Percentiles rank a stretch among this genome's conserved stretches.
Evolutionary conservation across 192 early-diverging fungal genomes (phyloP).

Genomic region (Thamnidium elegans): DNA sequence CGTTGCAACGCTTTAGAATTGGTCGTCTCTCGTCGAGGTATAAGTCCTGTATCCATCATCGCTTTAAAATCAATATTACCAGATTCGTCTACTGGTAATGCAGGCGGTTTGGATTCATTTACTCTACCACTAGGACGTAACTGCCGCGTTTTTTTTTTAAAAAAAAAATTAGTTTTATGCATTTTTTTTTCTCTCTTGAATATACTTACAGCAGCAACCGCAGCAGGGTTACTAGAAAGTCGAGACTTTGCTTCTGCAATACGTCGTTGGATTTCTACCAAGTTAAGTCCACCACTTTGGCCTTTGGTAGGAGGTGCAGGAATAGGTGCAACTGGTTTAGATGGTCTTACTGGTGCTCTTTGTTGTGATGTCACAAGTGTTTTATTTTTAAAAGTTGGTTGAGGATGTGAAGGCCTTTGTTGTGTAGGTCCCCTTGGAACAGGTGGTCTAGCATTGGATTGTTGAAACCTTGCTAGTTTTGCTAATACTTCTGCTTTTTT

Average conservation of each 20-base stretch:
- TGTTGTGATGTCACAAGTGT: conserved; percentile 20
- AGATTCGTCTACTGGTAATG: conserved; percentile 44
- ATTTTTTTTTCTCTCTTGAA: not conserved
- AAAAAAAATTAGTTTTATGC: conserved; percentile 14
- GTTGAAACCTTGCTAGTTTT: conserved; percentile 49
- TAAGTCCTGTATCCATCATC: conserved; percentile 40
- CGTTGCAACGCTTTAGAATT: conserved; percentile 65
- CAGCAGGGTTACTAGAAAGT: conserved; percentile 9
- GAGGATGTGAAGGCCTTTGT: conserved; percentile 10
- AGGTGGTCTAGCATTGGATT: not conserved
- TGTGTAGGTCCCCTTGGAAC: conserved; percentile 17
- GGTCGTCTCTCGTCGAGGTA: conserved; percentile 53
- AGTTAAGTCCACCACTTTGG: conserved; percentile 39
- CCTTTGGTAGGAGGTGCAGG: conserved; percentile 21
- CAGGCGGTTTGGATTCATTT: conserved; percentile 32
- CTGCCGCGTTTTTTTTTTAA: not conserved
- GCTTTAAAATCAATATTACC: conserved; percentile 49
- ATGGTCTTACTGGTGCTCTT: conserved; percentile 21
- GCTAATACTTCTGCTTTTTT: conserved; percentile 65
- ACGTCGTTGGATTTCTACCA: conserved; percentile 45
- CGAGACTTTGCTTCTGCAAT: conserved; percentile 47
- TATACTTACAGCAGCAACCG: not conserved
- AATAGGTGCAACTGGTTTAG: not conserved
- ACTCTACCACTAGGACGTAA: conserved; percentile 38
- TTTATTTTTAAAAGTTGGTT: not conserved